Evolutionary conservation across 106 monocot genomes (phyloP).

Genomic region (Gastrodia elata): DNA sequence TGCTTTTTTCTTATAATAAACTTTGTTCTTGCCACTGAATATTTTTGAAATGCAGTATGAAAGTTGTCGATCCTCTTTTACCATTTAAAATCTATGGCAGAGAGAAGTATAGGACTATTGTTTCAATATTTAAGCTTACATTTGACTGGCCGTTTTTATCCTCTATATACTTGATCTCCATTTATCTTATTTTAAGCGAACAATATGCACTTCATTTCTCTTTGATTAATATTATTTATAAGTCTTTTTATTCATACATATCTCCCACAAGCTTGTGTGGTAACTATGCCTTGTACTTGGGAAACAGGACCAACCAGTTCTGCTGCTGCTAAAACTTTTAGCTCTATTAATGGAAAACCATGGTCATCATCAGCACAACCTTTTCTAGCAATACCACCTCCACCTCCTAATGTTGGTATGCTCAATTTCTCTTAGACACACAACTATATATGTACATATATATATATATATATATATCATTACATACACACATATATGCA

Average conservation of each 20-base stretch:
- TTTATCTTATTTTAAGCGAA: neutral
- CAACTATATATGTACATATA: neutral
- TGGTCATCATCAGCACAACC: neutral
- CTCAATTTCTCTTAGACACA: too few species aligned
- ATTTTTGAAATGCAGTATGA: too few species aligned
- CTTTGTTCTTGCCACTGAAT: too few species aligned
- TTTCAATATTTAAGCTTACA: neutral
- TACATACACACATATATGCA: too few species aligned
- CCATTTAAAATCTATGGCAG: too few species aligned
- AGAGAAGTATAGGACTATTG: neutral
- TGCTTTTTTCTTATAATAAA: too few species aligned
- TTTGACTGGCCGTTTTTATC: neutral
- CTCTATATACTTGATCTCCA: neutral
- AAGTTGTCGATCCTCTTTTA: too few species aligned
- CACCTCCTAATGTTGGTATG: neutral
- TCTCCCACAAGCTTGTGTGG: neutral
- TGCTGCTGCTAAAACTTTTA: neutral
- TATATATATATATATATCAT: too few species aligned
- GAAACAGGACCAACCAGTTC: neutral
- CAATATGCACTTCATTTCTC: neutral
- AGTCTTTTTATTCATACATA: neutral
- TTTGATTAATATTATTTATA: too few species aligned
- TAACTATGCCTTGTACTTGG: neutral
- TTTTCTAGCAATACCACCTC: neutral
- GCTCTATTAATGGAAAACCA: neutral